Evolutionary conservation across 2,329 filamentous ascomycete genomes (phyloP), one percentile per base, ranked within the genome.

Genomic region (Chaetothyriales sp.): DNA sequence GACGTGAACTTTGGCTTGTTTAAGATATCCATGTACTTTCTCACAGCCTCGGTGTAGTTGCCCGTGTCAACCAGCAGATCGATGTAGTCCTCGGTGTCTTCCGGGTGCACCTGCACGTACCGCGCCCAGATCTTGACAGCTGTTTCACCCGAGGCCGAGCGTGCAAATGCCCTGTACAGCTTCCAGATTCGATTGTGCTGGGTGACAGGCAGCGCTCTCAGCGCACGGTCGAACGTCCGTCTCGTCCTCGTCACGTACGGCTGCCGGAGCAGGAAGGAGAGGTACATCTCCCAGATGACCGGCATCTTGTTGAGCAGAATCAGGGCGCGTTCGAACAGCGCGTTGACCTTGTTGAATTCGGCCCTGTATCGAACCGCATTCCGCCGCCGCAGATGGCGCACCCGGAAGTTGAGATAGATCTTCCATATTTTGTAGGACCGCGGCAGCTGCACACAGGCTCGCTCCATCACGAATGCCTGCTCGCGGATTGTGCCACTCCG

Each of bases 391-490:
- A 95, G 75, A 67, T 95, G 88, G 60, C 84, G 85, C 51, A 79
- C 81, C 61, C 92, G 80, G 59, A 96, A 84, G 58, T 81, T 78
- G 57, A 98, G 79, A 68, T 96, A 98, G 79, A 94, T 81, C 70
- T 95, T 96, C 92, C 92, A 98, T 47, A 98, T 75, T 72, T 98
- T 98, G 73, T 95, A 98, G 25, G 90, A 96, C 59, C 92, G 80
- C 47, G 92, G 92, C 45, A 98, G 77, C 61, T 93, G 84, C 56
- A 79, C 75, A 67, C 90, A 95, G 52, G 92, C 90, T 63, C 92
- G 80, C 70, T 96, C 92, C 71, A 96, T 84, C 39, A 88, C 78
- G 64, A 83, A 84, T 48, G 88, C 85, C 69, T 94, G 90, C 70
- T 96, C 90, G 49, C 86, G 79, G 44, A 86, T 64, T 44, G 78